phyloP scores from a whole-genome alignment of 305 asterid species.

The Plantago lanceolata region DNA sequence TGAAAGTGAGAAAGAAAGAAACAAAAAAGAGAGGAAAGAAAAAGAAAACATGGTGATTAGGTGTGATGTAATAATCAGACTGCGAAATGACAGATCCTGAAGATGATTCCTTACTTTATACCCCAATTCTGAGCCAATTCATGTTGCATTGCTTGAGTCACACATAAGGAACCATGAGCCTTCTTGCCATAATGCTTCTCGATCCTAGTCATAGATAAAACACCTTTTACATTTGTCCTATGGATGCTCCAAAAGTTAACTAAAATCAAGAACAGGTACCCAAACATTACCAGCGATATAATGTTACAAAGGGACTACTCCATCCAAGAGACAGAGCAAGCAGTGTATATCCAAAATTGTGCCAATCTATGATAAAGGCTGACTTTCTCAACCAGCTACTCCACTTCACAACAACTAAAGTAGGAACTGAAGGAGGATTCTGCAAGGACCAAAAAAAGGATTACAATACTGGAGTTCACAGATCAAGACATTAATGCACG shows the following conservation, averaged over 20 bases:
- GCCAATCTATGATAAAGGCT: slow-evolving; percentile 84
- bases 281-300: slow-evolving; percentile 67
- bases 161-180: slow-evolving; percentile 93
- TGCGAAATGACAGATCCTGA: background rate
- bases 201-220: slow-evolving; percentile 51
- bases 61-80: background rate
- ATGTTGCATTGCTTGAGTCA: slow-evolving; percentile 95
- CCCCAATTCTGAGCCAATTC: slow-evolving; percentile 93
- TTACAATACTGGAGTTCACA: slow-evolving; percentile 15
- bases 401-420: slow-evolving; percentile 87
- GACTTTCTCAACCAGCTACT: slow-evolving; percentile 79
- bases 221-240: slow-evolving; percentile 20
- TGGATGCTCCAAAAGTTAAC: slow-evolving; percentile 15
- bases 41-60: background rate
- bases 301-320: slow-evolving; percentile 60
- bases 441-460: slow-evolving; percentile 32
- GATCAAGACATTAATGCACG: slow-evolving; percentile 9
- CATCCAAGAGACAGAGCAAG: slow-evolving; percentile 85
- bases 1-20: too few relatives aligned
- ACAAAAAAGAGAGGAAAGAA: too few relatives aligned
- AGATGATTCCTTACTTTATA: slow-evolving; percentile 45
- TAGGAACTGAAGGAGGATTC: slow-evolving; percentile 99
- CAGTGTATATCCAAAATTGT: slow-evolving; percentile 91
- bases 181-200: slow-evolving; percentile 79
- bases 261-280: slow-evolving; percentile 8